Evolutionary conservation across 2,329 filamentous ascomycete genomes (phyloP).

Genomic region (Pseudogymnoascus sp.): DNA sequence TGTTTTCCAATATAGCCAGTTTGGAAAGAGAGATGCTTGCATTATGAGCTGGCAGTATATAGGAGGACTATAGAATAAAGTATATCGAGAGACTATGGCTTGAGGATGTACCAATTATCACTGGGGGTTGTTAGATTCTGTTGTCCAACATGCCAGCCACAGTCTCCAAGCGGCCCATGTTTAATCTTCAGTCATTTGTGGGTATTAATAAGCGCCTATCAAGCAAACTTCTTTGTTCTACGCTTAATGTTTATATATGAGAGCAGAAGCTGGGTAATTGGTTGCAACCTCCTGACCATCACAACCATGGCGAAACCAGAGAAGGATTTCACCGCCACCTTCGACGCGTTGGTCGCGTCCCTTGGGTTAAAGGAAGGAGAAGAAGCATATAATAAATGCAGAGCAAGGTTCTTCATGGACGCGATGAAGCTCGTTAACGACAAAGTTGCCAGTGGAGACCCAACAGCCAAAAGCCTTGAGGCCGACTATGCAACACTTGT

Average conservation of each 20-base stretch:
- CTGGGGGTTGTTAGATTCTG: not conserved
- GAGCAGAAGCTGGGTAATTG: not conserved
- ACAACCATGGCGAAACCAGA: not conserved
- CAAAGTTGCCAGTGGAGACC: not conserved
- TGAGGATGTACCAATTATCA: not conserved
- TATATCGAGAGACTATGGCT: not conserved
- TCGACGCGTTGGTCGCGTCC: not conserved
- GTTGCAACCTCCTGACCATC: not conserved
- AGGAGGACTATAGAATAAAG: not conserved
- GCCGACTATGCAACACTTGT: not conserved
- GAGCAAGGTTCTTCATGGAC: not conserved
- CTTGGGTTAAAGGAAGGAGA: not conserved
- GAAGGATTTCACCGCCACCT: not conserved
- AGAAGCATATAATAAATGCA: not conserved
- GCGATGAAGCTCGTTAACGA: not conserved
- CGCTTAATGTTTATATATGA: not conserved
- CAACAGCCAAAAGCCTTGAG: not conserved
- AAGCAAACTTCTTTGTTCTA: not conserved
- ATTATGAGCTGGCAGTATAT: not conserved
- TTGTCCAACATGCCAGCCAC: not conserved
- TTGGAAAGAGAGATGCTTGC: not conserved
- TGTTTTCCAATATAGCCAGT: not conserved
- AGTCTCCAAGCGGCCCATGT: not conserved
- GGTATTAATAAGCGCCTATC: not conserved
- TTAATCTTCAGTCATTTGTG: not conserved